Base-by-base conservation (phyloP, 73 alveolate species). In the Symbiodinium natans region DNA sequence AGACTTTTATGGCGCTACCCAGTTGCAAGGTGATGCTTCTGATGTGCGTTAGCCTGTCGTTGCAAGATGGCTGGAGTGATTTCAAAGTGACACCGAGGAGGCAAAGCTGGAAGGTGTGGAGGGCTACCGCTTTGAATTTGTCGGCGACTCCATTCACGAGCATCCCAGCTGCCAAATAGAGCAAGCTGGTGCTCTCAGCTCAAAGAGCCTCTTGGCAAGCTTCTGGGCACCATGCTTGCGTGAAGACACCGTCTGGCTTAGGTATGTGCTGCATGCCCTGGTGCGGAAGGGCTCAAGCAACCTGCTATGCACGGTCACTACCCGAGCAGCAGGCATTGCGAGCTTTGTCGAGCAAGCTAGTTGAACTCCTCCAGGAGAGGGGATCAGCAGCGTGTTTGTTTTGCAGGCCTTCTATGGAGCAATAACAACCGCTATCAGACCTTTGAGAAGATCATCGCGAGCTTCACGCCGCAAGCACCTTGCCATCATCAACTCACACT, bases 101-200 rank as follows among this genome's bases (percentile, higher is more conserved):
- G 54, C 54, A 31, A 54, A 87, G 41, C 71, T 87, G 40, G 94
- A 87, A 36, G 94, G 84, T 23, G 84, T 56, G 71, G 94, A 56
- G n/a, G 94, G 71, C 9, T 87, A 87, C 36, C 94, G 94, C 68
- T 87, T 87, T 38, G 94, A 87, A 82, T 87, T 87, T 36, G 94
- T 87, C 34, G 73, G 73, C 41, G 94, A 87, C 63, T 40, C 71
- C 42, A 59, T 87, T n/a, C 94, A 87, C 41, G 94, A 87, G 94
- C 94, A 11, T 36, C 82, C 52, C 39, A 42, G 52, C 40, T 46
- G 59, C 59, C 13, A 6, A 46, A 46, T 13, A 9, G 59, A 46
- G n/a, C n/a, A n/a, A n/a, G n/a, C n/a, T n/a, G n/a, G n/a, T n/a
- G n/a, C n/a, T n/a, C n/a, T n/a, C n/a, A n/a, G n/a, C n/a, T n/a